Conservation (phyloP, 768 basidiomycete genomes). For the Podaxis pistillaris region DNA sequence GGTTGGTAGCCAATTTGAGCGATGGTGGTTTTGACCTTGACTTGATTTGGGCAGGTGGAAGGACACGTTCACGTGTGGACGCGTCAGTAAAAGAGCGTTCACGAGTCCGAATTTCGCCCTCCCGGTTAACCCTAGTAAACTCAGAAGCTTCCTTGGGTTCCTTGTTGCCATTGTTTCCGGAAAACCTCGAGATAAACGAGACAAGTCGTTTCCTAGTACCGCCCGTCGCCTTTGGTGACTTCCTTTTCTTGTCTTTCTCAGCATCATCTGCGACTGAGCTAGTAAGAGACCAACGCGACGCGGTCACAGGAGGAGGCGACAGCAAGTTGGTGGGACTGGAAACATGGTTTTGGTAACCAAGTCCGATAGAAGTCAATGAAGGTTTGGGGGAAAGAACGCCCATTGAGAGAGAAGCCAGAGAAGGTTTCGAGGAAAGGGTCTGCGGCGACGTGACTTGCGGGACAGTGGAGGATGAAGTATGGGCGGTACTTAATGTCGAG, state of each 20-base stretch:
- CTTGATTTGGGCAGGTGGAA: conserved; percentile 2
- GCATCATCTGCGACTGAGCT: conserved; percentile 11
- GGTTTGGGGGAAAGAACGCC: neutral
- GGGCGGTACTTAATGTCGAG: neutral
- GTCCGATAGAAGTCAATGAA: conserved; percentile 2
- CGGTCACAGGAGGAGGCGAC: conserved; percentile 11
- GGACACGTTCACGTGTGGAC: neutral
- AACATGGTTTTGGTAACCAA: conserved; percentile 7
- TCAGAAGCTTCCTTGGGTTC: neutral
- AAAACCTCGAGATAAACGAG: conserved; percentile 15
- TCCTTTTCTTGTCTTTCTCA: conserved; percentile 14
- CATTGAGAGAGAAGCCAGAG: conserved; percentile 3
- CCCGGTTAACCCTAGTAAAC: neutral
- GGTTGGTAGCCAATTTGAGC: neutral
- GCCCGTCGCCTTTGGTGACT: neutral
- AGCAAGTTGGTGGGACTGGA: neutral
- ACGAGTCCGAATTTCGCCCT: neutral
- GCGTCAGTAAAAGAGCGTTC: neutral
- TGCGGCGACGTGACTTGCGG: neutral
- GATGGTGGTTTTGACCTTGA: conserved; percentile 9
- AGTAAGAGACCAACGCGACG: conserved; percentile 12
- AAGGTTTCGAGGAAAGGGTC: conserved; percentile 6
- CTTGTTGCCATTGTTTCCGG: conserved; percentile 1
- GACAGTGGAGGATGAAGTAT: neutral
- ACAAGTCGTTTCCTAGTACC: conserved; percentile 15